Base-by-base conservation (phyloP, 208 protist species). In the Leishmania tropica region DNA sequence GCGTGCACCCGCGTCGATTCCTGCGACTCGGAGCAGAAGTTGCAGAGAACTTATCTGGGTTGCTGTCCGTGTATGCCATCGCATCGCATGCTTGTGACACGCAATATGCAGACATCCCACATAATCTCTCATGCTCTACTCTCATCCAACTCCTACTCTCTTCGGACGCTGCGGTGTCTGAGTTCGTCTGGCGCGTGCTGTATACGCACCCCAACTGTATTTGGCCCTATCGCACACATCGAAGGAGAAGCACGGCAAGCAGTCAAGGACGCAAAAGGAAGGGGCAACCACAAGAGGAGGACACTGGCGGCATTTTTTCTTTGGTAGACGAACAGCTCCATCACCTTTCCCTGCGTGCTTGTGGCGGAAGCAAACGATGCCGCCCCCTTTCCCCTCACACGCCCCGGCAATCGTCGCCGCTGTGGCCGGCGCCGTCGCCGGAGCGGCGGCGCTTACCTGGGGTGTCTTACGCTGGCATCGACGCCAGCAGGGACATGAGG, bases 381-480 rank as follows among this genome's bases (percentile, higher is more conserved):
- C 68, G 74, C 31, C 53, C 8, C 28, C 78, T 58, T 60, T 19
- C 1, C 35, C 67, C 0, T 71, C 74, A 11, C 62, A 71, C 60
- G 54, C 67, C 2, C 47, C 73, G 70, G 48, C 77, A n/a, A 65
- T 81, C 35, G 42, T 64, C 62, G 77, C 54, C 11, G 78, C 77
- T 40, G 70, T 53, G 48, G 77, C 77, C n/a, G 82, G 62, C 2
- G 54, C 72, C 24, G 68, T 81, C 15, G 72, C 71, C 28, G 77
- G 82, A 1, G 72, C 72, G 24, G 47, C 72, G n/a, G 62, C 51
- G 56, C 51, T 85, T 3, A 56, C 72, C 54, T 85, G 82, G 82
- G 74, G 82, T 42, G 53, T 81, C 19, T 65, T 51, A 11, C 67
- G 53, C 15, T 48, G 76, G 45, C 51, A 67, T 40, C 62, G 74